Conservation (phyloP, 805 yeast species). For the Saccharomycopsis sp. region DNA sequence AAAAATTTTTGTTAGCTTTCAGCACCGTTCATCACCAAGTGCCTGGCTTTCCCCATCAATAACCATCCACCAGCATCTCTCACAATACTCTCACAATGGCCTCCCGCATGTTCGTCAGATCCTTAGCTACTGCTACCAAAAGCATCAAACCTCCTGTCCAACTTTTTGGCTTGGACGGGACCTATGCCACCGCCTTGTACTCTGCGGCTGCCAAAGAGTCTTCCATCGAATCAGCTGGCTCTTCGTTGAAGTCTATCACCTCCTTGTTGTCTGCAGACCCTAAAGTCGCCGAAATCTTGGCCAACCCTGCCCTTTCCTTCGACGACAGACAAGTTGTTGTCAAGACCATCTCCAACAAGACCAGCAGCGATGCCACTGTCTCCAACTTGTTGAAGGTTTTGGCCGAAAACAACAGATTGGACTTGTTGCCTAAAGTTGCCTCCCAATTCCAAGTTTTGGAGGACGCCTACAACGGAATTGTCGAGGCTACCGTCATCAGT, state of each 20-base stretch:
- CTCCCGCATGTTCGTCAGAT: conserved; percentile 61
- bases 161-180: conserved; percentile 92
- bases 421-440: conserved; percentile 56
- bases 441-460: conserved; percentile 68
- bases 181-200: conserved; percentile 93
- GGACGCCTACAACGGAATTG: conserved; percentile 86
- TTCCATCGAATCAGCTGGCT: conserved; percentile 58
- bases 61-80: background rate
- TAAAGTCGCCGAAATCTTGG: conserved; percentile 53
- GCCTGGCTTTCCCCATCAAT: background rate
- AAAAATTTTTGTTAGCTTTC: background rate
- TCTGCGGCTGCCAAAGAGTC: conserved; percentile 83
- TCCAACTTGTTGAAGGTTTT: conserved; percentile 76
- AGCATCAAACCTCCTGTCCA: conserved; percentile 81
- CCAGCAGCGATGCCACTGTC: conserved; percentile 61
- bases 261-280: conserved; percentile 53
- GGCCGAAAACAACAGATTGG: conserved; percentile 91
- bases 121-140: conserved; percentile 65
- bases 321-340: conserved; percentile 70
- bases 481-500: conserved; percentile 89
- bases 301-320: conserved; percentile 78
- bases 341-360: conserved; percentile 41
- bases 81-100: conserved; percentile 35
- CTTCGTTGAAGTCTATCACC: conserved; percentile 54
- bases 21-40: background rate